Base-by-base conservation (phyloP, 495 filamentous ascomycete genomes). In the Thozetella sp. region DNA sequence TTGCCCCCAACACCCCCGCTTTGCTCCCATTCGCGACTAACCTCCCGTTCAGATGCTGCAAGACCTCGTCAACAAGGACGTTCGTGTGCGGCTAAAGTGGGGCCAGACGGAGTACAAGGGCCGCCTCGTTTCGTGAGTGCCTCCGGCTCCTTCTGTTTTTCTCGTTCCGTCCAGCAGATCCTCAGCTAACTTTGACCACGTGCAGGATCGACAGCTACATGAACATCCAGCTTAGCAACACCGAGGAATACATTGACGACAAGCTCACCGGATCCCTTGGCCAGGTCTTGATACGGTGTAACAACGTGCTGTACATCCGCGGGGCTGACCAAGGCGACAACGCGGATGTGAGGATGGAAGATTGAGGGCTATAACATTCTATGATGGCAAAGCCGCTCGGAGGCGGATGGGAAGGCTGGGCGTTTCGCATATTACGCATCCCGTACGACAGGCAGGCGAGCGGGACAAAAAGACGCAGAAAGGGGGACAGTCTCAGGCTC, bases 81-180 rank as follows among this genome's bases (percentile, higher is more conserved):
- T 99, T 69, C 80, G 94, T 56, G 88, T 99, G 46, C 91, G 93
- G 64, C 86, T 99, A 25, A 99, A 99, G 83, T 99, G 95, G 95
- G 93, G 92, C 64, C 88, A 97, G 70, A 95, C 92, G 27, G 96
- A 98, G 77, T 99, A 98, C 84, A 92, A 91, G 71, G 95, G 95
- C 64, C 85, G 83, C 48, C 85, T 99, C 56, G 91, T 98, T 65
- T 77, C 75, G 58, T 27, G 70, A 67, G 52, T 50, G 19, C 46
- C 20, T 20, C 20, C 27, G 25, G 22, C 37, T 19, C 25, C n/a
- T 34, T 10, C 53, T 24, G 11, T 2, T 61, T 19, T 20, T 51
- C 43, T 25, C 22, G 15, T 48, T 51, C 20, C 17, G 48, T 11
- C 19, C n/a, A n/a, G n/a, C n/a, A n/a, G n/a, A 6, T 25, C 10